Conservation (phyloP, 495 filamentous ascomycete species). For the Aspergillus affinis region DNA sequence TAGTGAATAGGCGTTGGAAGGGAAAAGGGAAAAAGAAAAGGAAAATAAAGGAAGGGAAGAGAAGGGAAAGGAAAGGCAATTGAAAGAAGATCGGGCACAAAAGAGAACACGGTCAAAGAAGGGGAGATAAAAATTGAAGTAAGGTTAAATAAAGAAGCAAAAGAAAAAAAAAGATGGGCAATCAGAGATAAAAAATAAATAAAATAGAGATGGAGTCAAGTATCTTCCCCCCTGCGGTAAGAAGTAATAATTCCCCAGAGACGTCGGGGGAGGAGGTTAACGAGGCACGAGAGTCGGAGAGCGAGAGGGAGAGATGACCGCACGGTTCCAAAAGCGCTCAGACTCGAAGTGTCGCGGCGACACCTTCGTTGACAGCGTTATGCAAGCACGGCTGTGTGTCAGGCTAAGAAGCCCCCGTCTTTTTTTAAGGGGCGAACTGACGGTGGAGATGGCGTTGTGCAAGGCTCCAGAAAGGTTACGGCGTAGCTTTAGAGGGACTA, state of each 20-base stretch:
- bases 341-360: conserved; percentile 22
- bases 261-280: background rate
- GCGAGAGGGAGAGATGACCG: conserved; percentile 11
- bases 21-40: conserved; percentile 6
- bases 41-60: conserved; percentile 8
- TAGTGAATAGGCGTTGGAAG: background rate
- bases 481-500: conserved; percentile 15
- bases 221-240: conserved; percentile 1
- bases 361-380: conserved; percentile 31
- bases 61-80: background rate
- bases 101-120: background rate
- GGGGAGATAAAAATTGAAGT: conserved; percentile 2
- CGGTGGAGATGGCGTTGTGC: conserved; percentile 27
- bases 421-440: conserved; percentile 22
- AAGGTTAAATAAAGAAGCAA: background rate
- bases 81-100: background rate
- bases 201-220: background rate
- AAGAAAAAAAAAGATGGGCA: conserved; percentile 5
- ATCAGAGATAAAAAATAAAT: background rate
- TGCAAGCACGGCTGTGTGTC: conserved; percentile 34
- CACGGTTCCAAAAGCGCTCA: conserved; percentile 26
- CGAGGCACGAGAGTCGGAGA: background rate
- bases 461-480: conserved; percentile 22
- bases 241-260: background rate
- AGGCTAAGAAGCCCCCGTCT: conserved; percentile 24